Percentiles rank a stretch among this genome's conserved stretches.
phyloP scores from a whole-genome alignment of 139 green algal genomes.

The Picochlorum sp. region DNA sequence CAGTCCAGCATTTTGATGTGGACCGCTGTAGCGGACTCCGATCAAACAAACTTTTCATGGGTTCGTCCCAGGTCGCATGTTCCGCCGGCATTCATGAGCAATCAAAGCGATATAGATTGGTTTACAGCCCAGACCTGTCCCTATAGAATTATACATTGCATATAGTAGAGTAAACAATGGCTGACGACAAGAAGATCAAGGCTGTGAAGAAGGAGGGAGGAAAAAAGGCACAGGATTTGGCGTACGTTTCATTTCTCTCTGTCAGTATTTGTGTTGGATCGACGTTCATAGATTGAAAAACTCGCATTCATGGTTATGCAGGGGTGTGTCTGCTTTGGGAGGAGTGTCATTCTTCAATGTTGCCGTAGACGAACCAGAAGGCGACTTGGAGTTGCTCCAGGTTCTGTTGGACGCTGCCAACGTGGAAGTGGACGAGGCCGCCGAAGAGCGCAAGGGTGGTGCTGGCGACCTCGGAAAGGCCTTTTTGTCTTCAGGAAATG shows the following conservation, averaged over 20 bases:
- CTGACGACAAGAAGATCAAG: slow-evolving; percentile 11
- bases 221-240: slow-evolving; percentile 47
- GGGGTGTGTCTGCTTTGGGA: slow-evolving; percentile 53
- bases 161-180: neutral
- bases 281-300: too few species aligned
- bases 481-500: slow-evolving; percentile 60
- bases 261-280: neutral
- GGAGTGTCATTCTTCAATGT: slow-evolving; percentile 75
- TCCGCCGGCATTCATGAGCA: too few species aligned
- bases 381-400: slow-evolving; percentile 52
- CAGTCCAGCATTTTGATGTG: too few species aligned
- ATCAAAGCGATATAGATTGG: too few species aligned
- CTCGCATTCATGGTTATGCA: neutral
- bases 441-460: slow-evolving; percentile 76
- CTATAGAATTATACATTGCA: neutral
- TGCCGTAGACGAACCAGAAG: slow-evolving; percentile 49
- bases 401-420: slow-evolving; percentile 59
- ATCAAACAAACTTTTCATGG: too few species aligned
- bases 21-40: too few species aligned
- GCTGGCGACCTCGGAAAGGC: slow-evolving; percentile 52
- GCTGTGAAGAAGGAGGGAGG: slow-evolving; percentile 41
- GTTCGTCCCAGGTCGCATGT: too few species aligned
- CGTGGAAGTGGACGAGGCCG: slow-evolving; percentile 55
- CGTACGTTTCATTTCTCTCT: neutral
- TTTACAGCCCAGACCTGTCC: too few species aligned